These are phyloP conservation scores for Aspergillus pseudoterreus DNA, from an alignment of 2,329 filamentous ascomycete genomes.

Conservation along the genomic window DNA sequence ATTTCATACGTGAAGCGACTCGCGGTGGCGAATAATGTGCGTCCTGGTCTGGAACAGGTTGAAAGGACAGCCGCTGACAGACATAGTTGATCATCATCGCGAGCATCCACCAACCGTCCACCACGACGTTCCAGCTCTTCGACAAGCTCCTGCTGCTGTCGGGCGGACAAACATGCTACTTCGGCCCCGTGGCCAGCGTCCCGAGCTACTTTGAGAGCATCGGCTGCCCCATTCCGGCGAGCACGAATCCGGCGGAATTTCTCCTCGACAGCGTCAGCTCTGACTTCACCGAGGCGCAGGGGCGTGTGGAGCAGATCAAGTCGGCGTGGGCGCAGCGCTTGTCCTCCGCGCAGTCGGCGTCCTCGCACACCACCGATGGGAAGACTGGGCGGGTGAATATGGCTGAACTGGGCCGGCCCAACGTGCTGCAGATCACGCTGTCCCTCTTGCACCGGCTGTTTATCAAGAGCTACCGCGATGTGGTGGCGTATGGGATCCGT, in stretches of 20 bases:
- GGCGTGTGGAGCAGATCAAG: slow-evolving; percentile 53
- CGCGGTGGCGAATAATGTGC: slow-evolving; percentile 62
- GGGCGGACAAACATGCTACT: slow-evolving; percentile 67
- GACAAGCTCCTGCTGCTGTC: slow-evolving; percentile 75
- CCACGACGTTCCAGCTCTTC: slow-evolving; percentile 73
- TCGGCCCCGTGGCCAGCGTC: slow-evolving; percentile 59
- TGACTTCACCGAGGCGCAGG: slow-evolving; percentile 61
- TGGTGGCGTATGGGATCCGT: slow-evolving; percentile 79
- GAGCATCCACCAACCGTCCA: slow-evolving; percentile 82
- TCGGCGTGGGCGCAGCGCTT: slow-evolving; percentile 49
- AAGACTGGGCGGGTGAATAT: slow-evolving; percentile 15
- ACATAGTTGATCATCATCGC: slow-evolving; percentile 69
- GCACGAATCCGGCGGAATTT: slow-evolving; percentile 77
- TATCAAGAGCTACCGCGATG: slow-evolving; percentile 79
- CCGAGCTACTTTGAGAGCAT: slow-evolving; percentile 61
- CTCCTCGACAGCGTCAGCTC: slow-evolving; percentile 74
- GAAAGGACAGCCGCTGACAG: neutral
- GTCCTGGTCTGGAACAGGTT: neutral
- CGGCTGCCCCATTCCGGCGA: slow-evolving; percentile 61
- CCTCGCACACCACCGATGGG: slow-evolving; percentile 22
- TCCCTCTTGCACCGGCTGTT: slow-evolving; percentile 73
- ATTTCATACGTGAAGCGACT: slow-evolving; percentile 67
- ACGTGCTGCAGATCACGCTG: slow-evolving; percentile 50
- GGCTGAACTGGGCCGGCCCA: slow-evolving; percentile 36
- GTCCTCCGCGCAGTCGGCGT: slow-evolving; percentile 23